Percentiles rank a stretch among this genome's conserved stretches.
Conservation (phyloP, 805 yeast genomes). For the Grigorovia transvaalensis region DNA sequence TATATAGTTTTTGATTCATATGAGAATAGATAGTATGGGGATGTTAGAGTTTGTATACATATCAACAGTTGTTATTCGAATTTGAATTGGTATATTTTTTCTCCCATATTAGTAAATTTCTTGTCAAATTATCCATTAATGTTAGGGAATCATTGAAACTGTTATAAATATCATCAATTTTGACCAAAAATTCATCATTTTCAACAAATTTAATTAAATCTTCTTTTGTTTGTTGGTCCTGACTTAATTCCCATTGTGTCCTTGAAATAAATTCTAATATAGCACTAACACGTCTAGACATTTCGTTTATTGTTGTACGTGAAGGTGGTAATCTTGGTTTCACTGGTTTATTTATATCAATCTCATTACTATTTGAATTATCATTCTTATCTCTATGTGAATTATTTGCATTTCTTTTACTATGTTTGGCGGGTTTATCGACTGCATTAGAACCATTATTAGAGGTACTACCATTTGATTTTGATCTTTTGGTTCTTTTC, state of each 20-base stretch:
- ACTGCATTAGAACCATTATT: background rate
- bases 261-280: slow-evolving; percentile 85
- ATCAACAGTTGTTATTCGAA: background rate
- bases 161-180: slow-evolving; percentile 35
- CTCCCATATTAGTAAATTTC: slow-evolving; percentile 70
- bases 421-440: background rate
- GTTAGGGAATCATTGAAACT: slow-evolving; percentile 50
- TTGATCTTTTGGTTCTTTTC: slow-evolving; percentile 8
- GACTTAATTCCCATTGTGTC: slow-evolving; percentile 72
- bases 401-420: background rate
- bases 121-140: slow-evolving; percentile 64
- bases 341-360: slow-evolving; percentile 57
- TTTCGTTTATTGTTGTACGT: slow-evolving; percentile 65
- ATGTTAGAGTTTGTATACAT: background rate
- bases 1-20: no score
- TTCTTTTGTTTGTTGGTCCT: slow-evolving; percentile 54
- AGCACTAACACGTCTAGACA: slow-evolving; percentile 80
- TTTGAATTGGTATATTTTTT: slow-evolving; percentile 39
- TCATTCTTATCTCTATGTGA: slow-evolving; percentile 9
- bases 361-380: slow-evolving; percentile 21
- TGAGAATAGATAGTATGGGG: background rate
- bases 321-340: slow-evolving; percentile 78
- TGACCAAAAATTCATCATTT: slow-evolving; percentile 30
- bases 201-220: slow-evolving; percentile 39
- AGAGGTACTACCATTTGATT: slow-evolving; percentile 1